Base-by-base conservation (phyloP, 2,329 filamentous ascomycete genomes). In the Cladosporium sp. region DNA sequence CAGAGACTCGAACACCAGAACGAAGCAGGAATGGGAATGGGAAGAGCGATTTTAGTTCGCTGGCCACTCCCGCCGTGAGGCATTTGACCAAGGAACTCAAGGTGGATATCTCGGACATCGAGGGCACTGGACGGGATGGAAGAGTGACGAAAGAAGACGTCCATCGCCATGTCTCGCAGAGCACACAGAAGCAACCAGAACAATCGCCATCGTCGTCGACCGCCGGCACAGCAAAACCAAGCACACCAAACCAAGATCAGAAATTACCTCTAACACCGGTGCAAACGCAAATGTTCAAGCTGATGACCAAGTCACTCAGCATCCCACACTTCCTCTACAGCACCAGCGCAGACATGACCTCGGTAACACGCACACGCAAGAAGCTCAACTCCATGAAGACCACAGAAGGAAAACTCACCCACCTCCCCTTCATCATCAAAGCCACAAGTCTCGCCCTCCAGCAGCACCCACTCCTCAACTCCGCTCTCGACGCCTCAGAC, bases 251-350 rank as follows among this genome's bases (percentile, higher is more conserved):
- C 51, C 75, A 8, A 63, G 94, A 97, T 74, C 88, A 86, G 8
- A 75, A 80, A 1, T 80, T 88, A 34, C 78, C 84, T 59, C 79
- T 99, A 61, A 90, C 90, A 12, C 87, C 87, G 38, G 88, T 90
- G 14, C 93, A 97, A 76, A 82, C 84, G 38, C 88, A 91, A 71
- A 99, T 99, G 94, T 97, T 96, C 85, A 97, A 95, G 78, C 84
- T 87, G 61, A 99, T 99, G 94, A 97, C 93, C 14, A 86, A 86
- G 60, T 97, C 93, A 2, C 82, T 99, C 63, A 84, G 76, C 52
- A 97, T 97, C 67, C 94, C 94, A 0, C 94, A 97, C 75, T 97
- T 99, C 76, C 84, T 97, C 61, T 99, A 96, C 77, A 88, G 91
- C 39, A 92, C 96, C 74, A 90, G 93, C 71, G 80, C 96, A 51